Base-by-base conservation (phyloP, 164 flowering plant species). In the Vitis cinerea region DNA sequence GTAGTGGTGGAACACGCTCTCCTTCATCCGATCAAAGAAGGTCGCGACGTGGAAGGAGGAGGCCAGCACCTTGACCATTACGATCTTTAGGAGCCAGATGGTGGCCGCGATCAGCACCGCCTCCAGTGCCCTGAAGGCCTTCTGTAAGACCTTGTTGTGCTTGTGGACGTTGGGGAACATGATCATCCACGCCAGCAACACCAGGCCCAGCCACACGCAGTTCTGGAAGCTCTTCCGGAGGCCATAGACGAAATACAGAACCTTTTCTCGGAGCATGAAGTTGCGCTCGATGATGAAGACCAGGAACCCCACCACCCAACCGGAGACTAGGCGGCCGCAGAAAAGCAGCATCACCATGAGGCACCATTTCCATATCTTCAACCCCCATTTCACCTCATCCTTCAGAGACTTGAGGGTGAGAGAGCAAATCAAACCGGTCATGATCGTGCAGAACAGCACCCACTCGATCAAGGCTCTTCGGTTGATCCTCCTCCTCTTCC, bases 231-330 rank as follows among this genome's bases (percentile, higher is more conserved):
- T 76, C 49, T 72, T 79, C 0, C 86, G 63, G 1, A 86, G 59
- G 0, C 89, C 89, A 17, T 75, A 84, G 8, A 86, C 86, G 50
- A 86, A 86, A 66, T 86, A 82, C 7, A 86, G 69, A 6, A 86
- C 86, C 64, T 73, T 79, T 44, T 84, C 79, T 12, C 80, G 50
- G 0, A 86, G 78, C 82, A 86, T 69, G 79, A 82, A 86, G 61
- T 86, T 82, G 0, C 80, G 66, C 58, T 84, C 85, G 14, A 86
- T 81, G 53, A 86, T 11, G 65, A 81, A 82, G 3, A 83, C 86
- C 12, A 74, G 14, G 19, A 83, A n/a, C 1, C 70, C 51, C 0
- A 86, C 71, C 0, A 74, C 37, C 86, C 84, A 82, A 0, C 75
- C 83, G 0, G 86, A 69, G 9, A 84, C 81, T 0, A 82, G 72